phyloP scores from a whole-genome alignment of 106 monocot genomes.

The Posidonia australis region DNA sequence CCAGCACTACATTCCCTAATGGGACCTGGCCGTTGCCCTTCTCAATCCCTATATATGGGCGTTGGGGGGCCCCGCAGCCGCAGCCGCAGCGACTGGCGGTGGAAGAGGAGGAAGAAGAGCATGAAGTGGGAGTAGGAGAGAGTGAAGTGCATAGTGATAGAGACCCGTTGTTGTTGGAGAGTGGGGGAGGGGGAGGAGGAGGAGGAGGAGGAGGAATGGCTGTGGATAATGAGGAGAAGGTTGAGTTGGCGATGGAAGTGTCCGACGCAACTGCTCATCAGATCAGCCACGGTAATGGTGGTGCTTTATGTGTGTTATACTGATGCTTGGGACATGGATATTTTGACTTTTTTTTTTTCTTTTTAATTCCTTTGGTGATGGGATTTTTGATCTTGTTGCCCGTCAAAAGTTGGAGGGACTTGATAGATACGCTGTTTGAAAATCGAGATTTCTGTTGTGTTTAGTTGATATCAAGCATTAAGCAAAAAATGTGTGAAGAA shows the following conservation, averaged over 20 bases:
- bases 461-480: too few species aligned
- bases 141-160: neutral
- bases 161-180: conserved; percentile 1
- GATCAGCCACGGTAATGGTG: conserved; percentile 36
- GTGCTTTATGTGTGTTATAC: neutral
- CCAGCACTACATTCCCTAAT: neutral
- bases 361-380: too few species aligned
- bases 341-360: too few species aligned
- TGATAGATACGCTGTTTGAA: too few species aligned
- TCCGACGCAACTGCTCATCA: conserved; percentile 77
- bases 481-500: too few species aligned
- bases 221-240: conserved; percentile 13
- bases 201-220: conserved; percentile 6
- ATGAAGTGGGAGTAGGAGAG: neutral
- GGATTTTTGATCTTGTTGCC: too few species aligned
- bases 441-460: too few species aligned
- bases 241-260: conserved; percentile 5
- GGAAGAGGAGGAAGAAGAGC: too few species aligned
- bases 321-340: too few species aligned
- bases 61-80: too few species aligned
- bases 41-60: neutral
- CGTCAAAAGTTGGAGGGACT: too few species aligned
- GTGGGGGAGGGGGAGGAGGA: neutral
- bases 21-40: neutral
- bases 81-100: too few species aligned